These are phyloP conservation scores for Mytilinidion resinicola DNA, from an alignment of 495 filamentous ascomycete species.

Conservation along the genomic window DNA sequence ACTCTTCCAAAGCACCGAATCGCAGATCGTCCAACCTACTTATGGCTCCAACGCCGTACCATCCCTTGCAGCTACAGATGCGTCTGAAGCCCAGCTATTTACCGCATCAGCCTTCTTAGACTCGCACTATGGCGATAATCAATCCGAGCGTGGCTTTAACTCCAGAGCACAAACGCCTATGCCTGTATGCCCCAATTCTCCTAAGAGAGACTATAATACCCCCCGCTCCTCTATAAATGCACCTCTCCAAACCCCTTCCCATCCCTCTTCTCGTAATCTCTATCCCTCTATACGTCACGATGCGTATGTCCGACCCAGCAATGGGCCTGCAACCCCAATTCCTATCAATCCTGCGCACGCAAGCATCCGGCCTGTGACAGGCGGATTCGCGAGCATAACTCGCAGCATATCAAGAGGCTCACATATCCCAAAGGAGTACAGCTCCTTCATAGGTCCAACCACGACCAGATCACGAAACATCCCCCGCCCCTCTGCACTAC, in stretches of 20 bases:
- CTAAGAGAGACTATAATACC: neutral
- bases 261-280: conserved; percentile 13
- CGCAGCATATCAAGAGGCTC: conserved; percentile 34
- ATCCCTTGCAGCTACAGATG: conserved; percentile 67
- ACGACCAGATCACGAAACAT: conserved; percentile 27
- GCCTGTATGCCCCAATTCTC: conserved; percentile 51
- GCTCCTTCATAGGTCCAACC: conserved; percentile 30
- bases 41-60: conserved; percentile 57
- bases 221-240: neutral
- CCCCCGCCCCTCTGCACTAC: conserved; percentile 52
- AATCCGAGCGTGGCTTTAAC: conserved; percentile 49
- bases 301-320: neutral
- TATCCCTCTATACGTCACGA: conserved; percentile 14
- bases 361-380: conserved; percentile 24
- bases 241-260: neutral
- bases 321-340: neutral
- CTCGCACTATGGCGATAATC: conserved; percentile 63
- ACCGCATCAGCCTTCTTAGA: conserved; percentile 74
- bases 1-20: conserved; percentile 70
- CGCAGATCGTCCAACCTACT: conserved; percentile 54
- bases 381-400: conserved; percentile 24
- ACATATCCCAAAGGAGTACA: conserved; percentile 44
- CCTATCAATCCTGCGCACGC: conserved; percentile 9
- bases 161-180: conserved; percentile 78
- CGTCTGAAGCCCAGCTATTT: conserved; percentile 77